These are phyloP conservation scores for Colletotrichum musae DNA, from an alignment of 2,329 filamentous ascomycete species.

Conservation along the genomic window DNA sequence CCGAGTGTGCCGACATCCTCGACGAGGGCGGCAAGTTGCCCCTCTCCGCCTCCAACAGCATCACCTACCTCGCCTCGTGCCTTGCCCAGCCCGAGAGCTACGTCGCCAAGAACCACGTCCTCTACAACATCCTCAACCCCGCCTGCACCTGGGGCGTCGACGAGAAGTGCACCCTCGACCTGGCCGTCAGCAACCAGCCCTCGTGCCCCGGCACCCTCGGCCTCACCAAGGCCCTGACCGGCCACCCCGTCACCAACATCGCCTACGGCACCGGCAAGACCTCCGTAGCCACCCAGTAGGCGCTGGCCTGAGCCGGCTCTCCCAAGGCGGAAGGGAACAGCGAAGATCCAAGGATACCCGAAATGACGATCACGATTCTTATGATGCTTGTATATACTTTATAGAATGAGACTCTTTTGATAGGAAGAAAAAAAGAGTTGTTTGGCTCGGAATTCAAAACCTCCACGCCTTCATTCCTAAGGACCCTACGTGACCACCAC, in stretches of 20 bases:
- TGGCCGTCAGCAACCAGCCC: constrained; percentile 66
- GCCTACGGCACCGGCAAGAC: constrained; percentile 63
- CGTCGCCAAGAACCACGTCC: constrained; percentile 66
- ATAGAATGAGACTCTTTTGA: constrained; percentile 15
- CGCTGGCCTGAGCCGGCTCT: background rate
- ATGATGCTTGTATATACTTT: constrained; percentile 38
- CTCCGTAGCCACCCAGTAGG: constrained; percentile 32
- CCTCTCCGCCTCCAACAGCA: constrained; percentile 69
- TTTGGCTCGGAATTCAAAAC: background rate
- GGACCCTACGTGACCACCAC: background rate
- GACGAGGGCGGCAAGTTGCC: constrained; percentile 63
- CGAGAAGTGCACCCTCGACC: constrained; percentile 65
- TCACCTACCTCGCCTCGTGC: constrained; percentile 67
- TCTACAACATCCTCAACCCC: constrained; percentile 68
- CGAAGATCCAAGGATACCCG: constrained; percentile 20
- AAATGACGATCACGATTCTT: constrained; percentile 32
- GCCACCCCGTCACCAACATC: constrained; percentile 65
- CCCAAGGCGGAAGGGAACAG: too few relatives aligned
- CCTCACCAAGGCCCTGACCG: constrained; percentile 47
- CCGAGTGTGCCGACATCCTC: constrained; percentile 66
- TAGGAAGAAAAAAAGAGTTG: background rate
- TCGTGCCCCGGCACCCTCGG: constrained; percentile 63
- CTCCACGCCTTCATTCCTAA: background rate
- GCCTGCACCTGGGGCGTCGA: constrained; percentile 65
- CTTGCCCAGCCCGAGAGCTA: constrained; percentile 61